phyloP scores from a whole-genome alignment of 768 basidiomycete species.

The Podaxis sp. region DNA sequence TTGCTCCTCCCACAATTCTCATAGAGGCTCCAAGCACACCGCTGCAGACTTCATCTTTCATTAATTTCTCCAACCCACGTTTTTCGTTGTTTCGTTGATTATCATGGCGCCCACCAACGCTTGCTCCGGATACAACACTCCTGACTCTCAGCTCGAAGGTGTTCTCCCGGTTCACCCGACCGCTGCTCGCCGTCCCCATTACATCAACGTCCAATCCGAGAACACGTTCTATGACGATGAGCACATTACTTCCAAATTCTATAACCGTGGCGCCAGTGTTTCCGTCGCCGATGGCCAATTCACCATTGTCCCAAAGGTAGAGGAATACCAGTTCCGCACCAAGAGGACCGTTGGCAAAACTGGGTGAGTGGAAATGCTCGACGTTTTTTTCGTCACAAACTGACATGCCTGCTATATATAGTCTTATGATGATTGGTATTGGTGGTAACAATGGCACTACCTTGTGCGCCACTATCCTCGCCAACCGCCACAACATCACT shows the following conservation, averaged over 20 bases:
- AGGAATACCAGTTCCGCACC: conserved; percentile 91
- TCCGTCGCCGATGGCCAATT: conserved; percentile 72
- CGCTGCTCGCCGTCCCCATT: conserved; percentile 71
- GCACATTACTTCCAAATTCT: conserved; percentile 79
- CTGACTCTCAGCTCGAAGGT: conserved; percentile 70
- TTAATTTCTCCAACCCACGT: conserved; percentile 27
- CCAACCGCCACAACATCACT: conserved; percentile 90
- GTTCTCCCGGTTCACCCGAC: conserved; percentile 80
- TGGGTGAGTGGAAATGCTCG: conserved; percentile 59
- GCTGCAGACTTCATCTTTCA: conserved; percentile 62
- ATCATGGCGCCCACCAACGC: conserved; percentile 52
- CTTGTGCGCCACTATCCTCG: conserved; percentile 90
- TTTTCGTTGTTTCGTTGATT: conserved; percentile 25
- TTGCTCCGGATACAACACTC: conserved; percentile 72
- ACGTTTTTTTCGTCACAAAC: conserved; percentile 16
- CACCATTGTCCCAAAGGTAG: conserved; percentile 75
- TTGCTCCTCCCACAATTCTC: conserved; percentile 83
- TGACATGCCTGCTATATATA: conserved; percentile 30
- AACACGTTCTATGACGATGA: conserved; percentile 81
- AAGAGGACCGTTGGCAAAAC: conserved; percentile 83
- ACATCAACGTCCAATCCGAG: conserved; percentile 79
- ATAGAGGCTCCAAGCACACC: conserved; percentile 87
- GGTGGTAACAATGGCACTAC: conserved; percentile 99
- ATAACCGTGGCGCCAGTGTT: conserved; percentile 77
- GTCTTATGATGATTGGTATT: conserved; percentile 94